Evolutionary conservation across 768 basidiomycete species (phyloP).

Genomic region (Boletellus ananas): DNA sequence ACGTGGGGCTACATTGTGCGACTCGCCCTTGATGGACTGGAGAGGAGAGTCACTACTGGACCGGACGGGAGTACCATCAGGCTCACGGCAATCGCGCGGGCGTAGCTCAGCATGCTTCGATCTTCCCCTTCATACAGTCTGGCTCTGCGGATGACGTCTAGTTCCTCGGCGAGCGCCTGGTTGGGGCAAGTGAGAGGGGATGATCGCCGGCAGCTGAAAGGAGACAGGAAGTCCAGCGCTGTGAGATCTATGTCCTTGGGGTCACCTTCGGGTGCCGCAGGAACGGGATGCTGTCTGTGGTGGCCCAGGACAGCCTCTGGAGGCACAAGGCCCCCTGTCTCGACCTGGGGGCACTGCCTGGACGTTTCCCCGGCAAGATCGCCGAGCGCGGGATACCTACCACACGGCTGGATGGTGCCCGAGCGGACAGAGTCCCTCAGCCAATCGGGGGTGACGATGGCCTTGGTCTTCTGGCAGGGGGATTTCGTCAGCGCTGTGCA

Average conservation of each 20-base stretch:
- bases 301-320: not conserved
- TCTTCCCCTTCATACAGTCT: conserved; percentile 66
- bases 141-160: conserved; percentile 54
- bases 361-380: conserved; percentile 46
- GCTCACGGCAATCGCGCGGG: conserved; percentile 66
- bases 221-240: conserved; percentile 28
- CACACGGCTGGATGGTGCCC: conserved; percentile 45
- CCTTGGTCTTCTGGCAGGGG: conserved; percentile 51
- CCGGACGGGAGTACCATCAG: not conserved
- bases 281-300: not conserved
- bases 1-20: not conserved
- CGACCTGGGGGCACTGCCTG: conserved; percentile 39
- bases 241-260: conserved; percentile 14
- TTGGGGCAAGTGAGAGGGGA: conserved; percentile 70
- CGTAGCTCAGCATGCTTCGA: conserved; percentile 67
- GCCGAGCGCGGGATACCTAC: conserved; percentile 52
- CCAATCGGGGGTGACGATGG: conserved; percentile 71
- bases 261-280: conserved; percentile 21
- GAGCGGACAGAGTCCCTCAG: conserved; percentile 52
- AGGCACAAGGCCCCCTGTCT: not conserved
- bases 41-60: conserved; percentile 1
- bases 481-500: not conserved
- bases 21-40: conserved; percentile 48
- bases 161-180: conserved; percentile 54
- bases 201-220: conserved; percentile 58